Evolutionary conservation across 2,329 filamentous ascomycete genomes (phyloP), one percentile per base, ranked within the genome.

Genomic region (Cadophora luteo-olivacea): DNA sequence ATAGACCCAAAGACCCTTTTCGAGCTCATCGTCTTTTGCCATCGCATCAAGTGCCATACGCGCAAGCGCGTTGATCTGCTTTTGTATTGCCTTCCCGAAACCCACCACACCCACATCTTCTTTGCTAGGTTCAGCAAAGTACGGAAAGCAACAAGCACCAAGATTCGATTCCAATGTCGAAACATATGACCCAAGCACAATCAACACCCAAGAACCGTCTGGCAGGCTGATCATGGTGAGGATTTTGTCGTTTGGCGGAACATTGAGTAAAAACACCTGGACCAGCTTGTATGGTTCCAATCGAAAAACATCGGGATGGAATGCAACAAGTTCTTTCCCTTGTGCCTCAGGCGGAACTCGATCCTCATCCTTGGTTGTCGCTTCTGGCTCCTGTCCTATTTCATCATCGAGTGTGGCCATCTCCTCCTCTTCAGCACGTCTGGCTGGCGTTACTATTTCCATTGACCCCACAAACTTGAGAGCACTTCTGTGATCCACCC

Each of bases 401-500:
- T 55, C 25, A 24, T 24, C 5, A 8, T 51, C n/a, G 41, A 49
- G 45, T 49, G n/a, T 33, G 61, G 29, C 45, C 38, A 32, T 55
- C 25, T 36, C n/a, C n/a, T n/a, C n/a, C n/a, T n/a, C n/a, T n/a
- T n/a, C n/a, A n/a, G n/a, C n/a, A n/a, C n/a, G n/a, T n/a, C n/a
- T n/a, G n/a, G n/a, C n/a, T n/a, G n/a, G n/a, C n/a, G n/a, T n/a
- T n/a, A n/a, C n/a, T n/a, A n/a, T n/a, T n/a, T n/a, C n/a, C n/a
- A n/a, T n/a, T n/a, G n/a, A n/a, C n/a, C n/a, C n/a, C n/a, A n/a
- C 33, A 8, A 64, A 57, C 41, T 64, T 64, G 49, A 29, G 51
- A 64, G 64, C 61, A 64, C 41, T 41, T 64, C 9, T 62, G 55
- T 68, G 48, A 62, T 54, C n/a, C 14, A 61, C 14, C 51, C 22